Evolutionary conservation across 1,284 basidiomycete genomes (phyloP).

Genomic region (Malassezia cuniculi): DNA sequence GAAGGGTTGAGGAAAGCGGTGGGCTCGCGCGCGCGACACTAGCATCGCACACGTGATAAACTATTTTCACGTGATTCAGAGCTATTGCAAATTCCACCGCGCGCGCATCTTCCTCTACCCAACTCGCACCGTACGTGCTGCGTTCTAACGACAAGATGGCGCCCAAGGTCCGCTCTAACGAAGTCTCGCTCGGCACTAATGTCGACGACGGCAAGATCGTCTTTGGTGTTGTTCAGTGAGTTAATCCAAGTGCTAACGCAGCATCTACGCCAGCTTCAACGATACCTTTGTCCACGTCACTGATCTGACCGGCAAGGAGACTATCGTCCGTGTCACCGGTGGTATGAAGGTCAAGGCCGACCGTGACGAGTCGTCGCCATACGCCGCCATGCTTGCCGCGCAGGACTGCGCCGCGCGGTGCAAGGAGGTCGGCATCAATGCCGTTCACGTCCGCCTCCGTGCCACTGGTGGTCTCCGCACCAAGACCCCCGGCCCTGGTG

Average conservation of each 20-base stretch:
- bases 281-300: slow-evolving; percentile 99
- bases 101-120: slow-evolving; percentile 6
- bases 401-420: slow-evolving; percentile 92
- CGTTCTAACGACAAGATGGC: slow-evolving; percentile 31
- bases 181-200: slow-evolving; percentile 44
- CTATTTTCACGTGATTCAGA: slow-evolving; percentile 11
- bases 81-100: slow-evolving; percentile 3
- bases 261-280: slow-evolving; percentile 59
- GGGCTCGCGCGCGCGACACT: no score
- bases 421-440: slow-evolving; percentile 97
- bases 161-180: slow-evolving; percentile 37
- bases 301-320: slow-evolving; percentile 97
- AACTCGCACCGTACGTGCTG: not conserved
- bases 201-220: slow-evolving; percentile 45
- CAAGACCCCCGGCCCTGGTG: slow-evolving; percentile 96
- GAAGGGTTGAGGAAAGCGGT: no score
- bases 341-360: slow-evolving; percentile 99
- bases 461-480: slow-evolving; percentile 97
- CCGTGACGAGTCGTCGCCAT: slow-evolving; percentile 97
- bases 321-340: slow-evolving; percentile 92
- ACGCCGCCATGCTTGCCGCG: slow-evolving; percentile 98
- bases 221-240: slow-evolving; percentile 44
- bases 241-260: slow-evolving; percentile 13
- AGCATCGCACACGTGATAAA: slow-evolving; percentile 15
- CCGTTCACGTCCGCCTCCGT: slow-evolving; percentile 91